Conservation (phyloP, 352 stramenopile species). For the Blastocystis hominis region DNA sequence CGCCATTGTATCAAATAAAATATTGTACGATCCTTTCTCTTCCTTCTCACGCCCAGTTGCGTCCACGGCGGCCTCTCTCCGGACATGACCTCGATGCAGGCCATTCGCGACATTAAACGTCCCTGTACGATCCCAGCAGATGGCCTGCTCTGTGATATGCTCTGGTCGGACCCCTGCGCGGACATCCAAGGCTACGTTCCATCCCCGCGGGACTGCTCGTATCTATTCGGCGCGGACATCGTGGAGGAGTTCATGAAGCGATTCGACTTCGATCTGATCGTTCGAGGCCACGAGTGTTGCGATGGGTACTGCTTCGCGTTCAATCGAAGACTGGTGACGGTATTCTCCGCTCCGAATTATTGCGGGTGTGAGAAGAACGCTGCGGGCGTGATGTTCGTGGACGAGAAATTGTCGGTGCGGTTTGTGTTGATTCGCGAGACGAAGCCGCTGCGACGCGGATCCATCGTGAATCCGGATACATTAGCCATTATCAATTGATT, state of each 20-base stretch:
- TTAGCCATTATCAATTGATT: conserved; percentile 33
- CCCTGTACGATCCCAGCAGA: conserved; percentile 72
- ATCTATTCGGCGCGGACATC: conserved; percentile 96
- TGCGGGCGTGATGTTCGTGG: conserved; percentile 65
- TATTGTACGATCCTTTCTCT: conserved; percentile 13
- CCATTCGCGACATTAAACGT: conserved; percentile 64
- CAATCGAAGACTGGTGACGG: conserved; percentile 90
- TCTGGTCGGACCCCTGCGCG: conserved; percentile 96
- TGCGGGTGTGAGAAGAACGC: conserved; percentile 99
- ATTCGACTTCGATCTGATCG: conserved; percentile 95
- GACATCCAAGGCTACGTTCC: conserved; percentile 94
- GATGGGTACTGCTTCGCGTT: conserved; percentile 99
- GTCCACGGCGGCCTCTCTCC: conserved; percentile 91
- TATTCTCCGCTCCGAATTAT: conserved; percentile 99
- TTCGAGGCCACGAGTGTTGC: conserved; percentile 93
- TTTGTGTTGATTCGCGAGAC: conserved; percentile 55
- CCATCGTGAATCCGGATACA: conserved; percentile 37
- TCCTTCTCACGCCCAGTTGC: conserved; percentile 65
- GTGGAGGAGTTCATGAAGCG: conserved; percentile 87
- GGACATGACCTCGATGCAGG: conserved; percentile 80
- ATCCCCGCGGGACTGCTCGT: conserved; percentile 92
- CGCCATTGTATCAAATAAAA: conserved; percentile 93
- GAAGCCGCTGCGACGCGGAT: not conserved
- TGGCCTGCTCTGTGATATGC: conserved; percentile 87
- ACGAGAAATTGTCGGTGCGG: conserved; percentile 13